A percentile compares a stretch with the other conserved stretches of the same genome.
These are phyloP conservation scores for Suillus weaverae DNA, from an alignment of 768 basidiomycete genomes.

Conservation along the genomic window DNA sequence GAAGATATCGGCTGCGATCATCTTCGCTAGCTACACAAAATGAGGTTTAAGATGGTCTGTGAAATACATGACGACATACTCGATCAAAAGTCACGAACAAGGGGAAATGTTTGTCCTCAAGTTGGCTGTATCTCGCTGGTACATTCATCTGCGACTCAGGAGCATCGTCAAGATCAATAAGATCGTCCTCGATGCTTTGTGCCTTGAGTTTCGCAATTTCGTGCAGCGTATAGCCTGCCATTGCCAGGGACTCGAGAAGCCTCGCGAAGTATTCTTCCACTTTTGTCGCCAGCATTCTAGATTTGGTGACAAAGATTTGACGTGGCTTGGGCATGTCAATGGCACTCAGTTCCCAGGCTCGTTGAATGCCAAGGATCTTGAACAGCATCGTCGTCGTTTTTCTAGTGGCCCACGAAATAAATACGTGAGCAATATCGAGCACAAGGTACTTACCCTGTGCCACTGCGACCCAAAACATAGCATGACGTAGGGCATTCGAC, in stretches of 20 bases:
- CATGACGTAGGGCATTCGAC: conserved; percentile 61
- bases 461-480: conserved; percentile 69
- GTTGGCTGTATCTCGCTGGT: conserved; percentile 52
- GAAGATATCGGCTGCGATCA: conserved; percentile 28
- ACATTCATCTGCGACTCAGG: conserved; percentile 20
- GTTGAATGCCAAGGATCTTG: conserved; percentile 70
- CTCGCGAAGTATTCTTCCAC: conserved; percentile 64
- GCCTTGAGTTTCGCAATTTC: conserved; percentile 37
- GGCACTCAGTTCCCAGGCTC: conserved; percentile 43
- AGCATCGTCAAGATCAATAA: conserved; percentile 40
- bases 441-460: conserved; percentile 56
- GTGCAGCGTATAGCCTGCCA: conserved; percentile 35
- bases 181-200: conserved; percentile 25
- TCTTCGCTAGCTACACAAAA: conserved; percentile 21
- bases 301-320: conserved; percentile 75
- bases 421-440: neutral
- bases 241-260: conserved; percentile 45
- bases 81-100: conserved; percentile 67
- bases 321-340: conserved; percentile 47
- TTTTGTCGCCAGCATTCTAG: conserved; percentile 58
- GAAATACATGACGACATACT: conserved; percentile 33
- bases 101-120: conserved; percentile 64
- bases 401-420: conserved; percentile 30
- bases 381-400: conserved; percentile 79
- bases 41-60: neutral